Percentiles rank a stretch among this genome's conserved stretches.
These are phyloP conservation scores for Colletotrichum neosansevieriae DNA, from an alignment of 2,329 filamentous ascomycete genomes.

Conservation along the genomic window DNA sequence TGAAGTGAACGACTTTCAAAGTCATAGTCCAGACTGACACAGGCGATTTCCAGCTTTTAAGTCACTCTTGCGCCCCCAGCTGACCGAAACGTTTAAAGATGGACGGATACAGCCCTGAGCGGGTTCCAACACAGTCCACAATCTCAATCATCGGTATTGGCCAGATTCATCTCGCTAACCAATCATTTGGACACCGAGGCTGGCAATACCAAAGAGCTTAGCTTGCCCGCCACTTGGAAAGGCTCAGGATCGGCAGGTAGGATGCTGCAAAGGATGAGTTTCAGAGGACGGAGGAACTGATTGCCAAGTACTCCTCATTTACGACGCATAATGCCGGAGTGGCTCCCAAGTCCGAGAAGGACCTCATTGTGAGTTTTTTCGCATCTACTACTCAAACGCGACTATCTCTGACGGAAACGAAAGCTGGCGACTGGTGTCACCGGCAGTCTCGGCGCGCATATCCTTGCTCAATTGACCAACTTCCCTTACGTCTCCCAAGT, in stretches of 20 bases:
- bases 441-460: slow-evolving; percentile 69
- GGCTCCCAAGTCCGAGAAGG: slow-evolving; percentile 42
- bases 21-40: no score
- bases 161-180: no score
- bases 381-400: no score
- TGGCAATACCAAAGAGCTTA: slow-evolving; percentile 51
- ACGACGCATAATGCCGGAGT: slow-evolving; percentile 42
- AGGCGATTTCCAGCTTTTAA: no score
- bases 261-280: slow-evolving; percentile 42
- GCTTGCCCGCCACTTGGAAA: slow-evolving; percentile 47
- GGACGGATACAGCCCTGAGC: no score
- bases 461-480: slow-evolving; percentile 68
- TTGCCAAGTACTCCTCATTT: slow-evolving; percentile 54
- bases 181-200: slow-evolving; percentile 41
- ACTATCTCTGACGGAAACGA: no score
- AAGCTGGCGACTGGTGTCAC: slow-evolving; percentile 70
- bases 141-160: no score
- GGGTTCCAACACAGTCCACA: no score
- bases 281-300: slow-evolving; percentile 48
- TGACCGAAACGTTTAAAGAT: no score
- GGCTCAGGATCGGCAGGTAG: background rate
- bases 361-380: slow-evolving; percentile 49
- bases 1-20: no score
- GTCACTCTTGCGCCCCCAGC: no score
- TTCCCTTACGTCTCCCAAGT: slow-evolving; percentile 66